Conservation (phyloP, 2,329 filamentous ascomycete species). For the Dactylella cylindrospora region DNA sequence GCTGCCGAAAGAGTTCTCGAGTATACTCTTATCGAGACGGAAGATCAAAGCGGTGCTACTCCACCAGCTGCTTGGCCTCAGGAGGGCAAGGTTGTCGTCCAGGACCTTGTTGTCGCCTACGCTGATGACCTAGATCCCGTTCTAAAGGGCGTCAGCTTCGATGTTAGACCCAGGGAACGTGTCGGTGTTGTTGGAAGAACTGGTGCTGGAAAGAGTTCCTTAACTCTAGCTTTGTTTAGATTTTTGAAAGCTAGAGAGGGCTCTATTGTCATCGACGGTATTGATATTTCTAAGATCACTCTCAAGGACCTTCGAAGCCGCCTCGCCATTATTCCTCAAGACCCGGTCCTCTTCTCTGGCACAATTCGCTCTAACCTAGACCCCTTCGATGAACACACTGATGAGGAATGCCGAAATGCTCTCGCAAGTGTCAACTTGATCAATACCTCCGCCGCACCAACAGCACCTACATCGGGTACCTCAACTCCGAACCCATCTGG, state of each 20-base stretch:
- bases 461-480: constrained; percentile 52
- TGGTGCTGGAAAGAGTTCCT: constrained; percentile 73
- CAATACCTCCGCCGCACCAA: constrained; percentile 52
- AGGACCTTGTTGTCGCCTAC: constrained; percentile 71
- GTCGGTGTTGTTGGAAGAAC: constrained; percentile 77
- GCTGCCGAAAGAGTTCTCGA: constrained; percentile 74
- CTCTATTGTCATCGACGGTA: constrained; percentile 68
- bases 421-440: constrained; percentile 71
- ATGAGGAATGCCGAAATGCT: constrained; percentile 69
- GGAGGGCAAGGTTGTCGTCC: constrained; percentile 71
- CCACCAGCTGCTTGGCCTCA: constrained; percentile 74
- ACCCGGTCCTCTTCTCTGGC: constrained; percentile 78
- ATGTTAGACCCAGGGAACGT: constrained; percentile 66
- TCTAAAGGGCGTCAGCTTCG: constrained; percentile 68
- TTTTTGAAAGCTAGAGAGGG: constrained; percentile 71
- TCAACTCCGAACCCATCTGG: constrained; percentile 46
- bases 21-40: constrained; percentile 69
- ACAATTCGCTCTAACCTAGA: constrained; percentile 76
- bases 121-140: constrained; percentile 71
- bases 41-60: constrained; percentile 63
- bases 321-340: constrained; percentile 78
- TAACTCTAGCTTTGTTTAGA: constrained; percentile 74
- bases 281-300: constrained; percentile 72
- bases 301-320: constrained; percentile 71
- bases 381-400: constrained; percentile 70